Evolutionary conservation across 257 asterid genomes (phyloP).

Genomic region (Lycium ferocissimum): DNA sequence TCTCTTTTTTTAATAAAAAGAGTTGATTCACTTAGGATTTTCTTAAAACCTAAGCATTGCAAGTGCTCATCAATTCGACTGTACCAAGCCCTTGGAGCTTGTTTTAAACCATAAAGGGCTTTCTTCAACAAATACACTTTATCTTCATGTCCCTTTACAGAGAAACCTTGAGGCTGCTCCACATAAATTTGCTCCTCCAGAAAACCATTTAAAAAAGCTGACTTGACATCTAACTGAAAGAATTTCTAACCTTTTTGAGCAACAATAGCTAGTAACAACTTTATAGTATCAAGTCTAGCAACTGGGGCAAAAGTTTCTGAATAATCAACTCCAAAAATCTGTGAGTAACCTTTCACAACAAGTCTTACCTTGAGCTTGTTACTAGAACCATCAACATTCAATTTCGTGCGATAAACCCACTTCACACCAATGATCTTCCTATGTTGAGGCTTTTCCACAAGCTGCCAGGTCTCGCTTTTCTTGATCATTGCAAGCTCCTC

Average conservation of each 20-base stretch:
- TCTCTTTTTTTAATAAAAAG: not conserved
- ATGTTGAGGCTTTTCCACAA: conserved; percentile 17
- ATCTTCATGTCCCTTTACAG: not conserved
- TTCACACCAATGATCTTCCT: not conserved
- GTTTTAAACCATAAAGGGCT: not conserved
- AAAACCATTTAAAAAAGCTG: not conserved
- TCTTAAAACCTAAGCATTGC: not conserved
- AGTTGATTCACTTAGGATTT: not conserved
- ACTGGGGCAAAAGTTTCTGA: not conserved
- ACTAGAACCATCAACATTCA: not conserved
- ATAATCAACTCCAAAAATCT: not conserved
- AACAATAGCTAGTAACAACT: not conserved
- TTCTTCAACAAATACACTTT: conserved; percentile 4
- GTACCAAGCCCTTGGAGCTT: conserved; percentile 31
- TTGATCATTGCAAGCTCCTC: not conserved
- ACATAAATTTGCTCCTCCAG: not conserved
- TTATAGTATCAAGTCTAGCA: not conserved
- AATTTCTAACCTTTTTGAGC: not conserved
- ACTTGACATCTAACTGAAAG: conserved; percentile 20
- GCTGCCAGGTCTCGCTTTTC: conserved; percentile 4
- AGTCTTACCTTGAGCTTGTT: conserved; percentile 31
- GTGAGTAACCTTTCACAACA: not conserved
- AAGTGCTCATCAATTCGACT: not conserved
- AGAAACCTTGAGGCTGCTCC: not conserved
- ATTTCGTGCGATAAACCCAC: not conserved